Evolutionary conservation across 768 basidiomycete species (phyloP).

Genomic region (Boletellus sp.): DNA sequence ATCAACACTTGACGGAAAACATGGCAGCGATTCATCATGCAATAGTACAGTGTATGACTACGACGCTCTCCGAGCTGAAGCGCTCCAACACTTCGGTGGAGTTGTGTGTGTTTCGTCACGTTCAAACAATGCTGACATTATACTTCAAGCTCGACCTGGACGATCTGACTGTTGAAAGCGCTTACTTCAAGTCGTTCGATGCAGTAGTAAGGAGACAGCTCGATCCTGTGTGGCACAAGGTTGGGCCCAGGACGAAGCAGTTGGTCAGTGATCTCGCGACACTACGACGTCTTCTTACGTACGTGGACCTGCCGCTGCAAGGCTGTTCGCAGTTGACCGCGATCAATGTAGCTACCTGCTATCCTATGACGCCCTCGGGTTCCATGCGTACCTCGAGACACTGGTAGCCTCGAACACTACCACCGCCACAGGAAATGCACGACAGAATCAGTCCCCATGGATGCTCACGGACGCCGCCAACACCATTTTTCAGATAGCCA

Average conservation of each 20-base stretch:
- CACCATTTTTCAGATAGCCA: constrained; percentile 75
- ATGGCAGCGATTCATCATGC: constrained; percentile 94
- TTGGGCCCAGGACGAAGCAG: constrained; percentile 87
- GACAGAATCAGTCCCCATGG: constrained; percentile 80
- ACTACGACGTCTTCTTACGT: constrained; percentile 80
- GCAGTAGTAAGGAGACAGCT: constrained; percentile 82
- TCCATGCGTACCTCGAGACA: constrained; percentile 88
- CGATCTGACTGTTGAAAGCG: constrained; percentile 87
- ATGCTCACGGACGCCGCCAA: constrained; percentile 91
- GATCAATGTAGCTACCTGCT: constrained; percentile 54
- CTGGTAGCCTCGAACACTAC: constrained; percentile 63
- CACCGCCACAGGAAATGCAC: constrained; percentile 46
- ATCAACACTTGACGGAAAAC: constrained; percentile 75
- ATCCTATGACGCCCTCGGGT: constrained; percentile 86
- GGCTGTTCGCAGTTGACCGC: background rate
- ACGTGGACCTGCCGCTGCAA: constrained; percentile 24
- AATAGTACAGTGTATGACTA: constrained; percentile 91
- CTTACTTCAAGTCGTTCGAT: constrained; percentile 93
- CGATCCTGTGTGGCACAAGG: constrained; percentile 95
- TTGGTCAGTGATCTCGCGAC: constrained; percentile 86
- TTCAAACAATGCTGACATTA: background rate
- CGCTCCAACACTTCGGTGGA: constrained; percentile 72
- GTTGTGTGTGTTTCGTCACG: background rate
- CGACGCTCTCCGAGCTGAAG: constrained; percentile 85
- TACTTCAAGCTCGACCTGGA: constrained; percentile 84